Base-by-base conservation (phyloP, 352 stramenopile genomes). In the Peronospora belbahrii region DNA sequence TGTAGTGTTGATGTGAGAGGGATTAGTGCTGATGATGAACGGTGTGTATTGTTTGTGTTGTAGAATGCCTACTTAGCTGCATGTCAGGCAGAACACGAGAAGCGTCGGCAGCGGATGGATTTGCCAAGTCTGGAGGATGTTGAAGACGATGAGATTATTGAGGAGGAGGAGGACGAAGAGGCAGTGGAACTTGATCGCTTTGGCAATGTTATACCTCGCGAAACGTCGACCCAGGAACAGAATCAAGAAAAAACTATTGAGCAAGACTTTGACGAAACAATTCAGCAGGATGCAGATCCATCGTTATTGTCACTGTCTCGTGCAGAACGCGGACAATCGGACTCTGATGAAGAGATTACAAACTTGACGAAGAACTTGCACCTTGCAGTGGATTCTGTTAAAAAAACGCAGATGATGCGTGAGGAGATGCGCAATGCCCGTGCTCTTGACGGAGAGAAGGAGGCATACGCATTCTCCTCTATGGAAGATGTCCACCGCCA, bases 401-500 rank as follows among this genome's bases (percentile, higher is more conserved):
- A 78, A 46, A 89, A 87, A 59, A 89, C 74, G 3, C 70, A 75
- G 38, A 33, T 65, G 18, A 57, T 75, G 59, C 78, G 72, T 14
- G 67, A 82, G 22, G 54, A 67, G 27, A 57, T 73, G 14, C 69
- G 61, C 17, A 27, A 39, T 5, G 35, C 27, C 2, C 44, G 62
- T 22, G 65, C 39, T 7, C 27, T 51, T 7, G 56, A 61, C 9
- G 52, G 23, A 24, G 61, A 56, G 1, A 59, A 54, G 14, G 51
- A 70, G 17, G 34, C 52, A 7, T 85, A 80, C 38, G 60, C 73
- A 2, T 73, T 72, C 39, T 62, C 71, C 8, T 85, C 76, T 10
- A 91, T 91, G 79, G 70, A 78, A 32, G 74, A 87, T 39, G 68
- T 87, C 24, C 53, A 72, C 24, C 58, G 56, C 2, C 72, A 83